phyloP scores from a whole-genome alignment of 2,329 filamentous ascomycete species.

The Nemania abortiva region DNA sequence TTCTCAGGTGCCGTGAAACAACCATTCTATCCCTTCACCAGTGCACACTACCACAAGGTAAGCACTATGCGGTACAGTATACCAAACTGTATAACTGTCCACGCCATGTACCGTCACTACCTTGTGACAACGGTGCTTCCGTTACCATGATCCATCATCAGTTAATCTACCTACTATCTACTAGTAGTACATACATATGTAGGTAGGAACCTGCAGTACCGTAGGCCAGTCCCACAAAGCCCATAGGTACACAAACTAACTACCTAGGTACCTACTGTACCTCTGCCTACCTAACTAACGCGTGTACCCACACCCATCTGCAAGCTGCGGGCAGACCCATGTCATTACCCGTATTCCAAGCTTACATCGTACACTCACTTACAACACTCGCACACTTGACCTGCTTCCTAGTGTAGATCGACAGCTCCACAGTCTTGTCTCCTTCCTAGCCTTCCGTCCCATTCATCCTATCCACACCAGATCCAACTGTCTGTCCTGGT shows the following conservation, averaged over 20 bases:
- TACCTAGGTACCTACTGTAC: background rate
- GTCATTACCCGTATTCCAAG: conserved; percentile 40
- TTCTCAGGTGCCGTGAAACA: background rate
- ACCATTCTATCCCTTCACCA: background rate
- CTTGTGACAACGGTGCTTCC: background rate
- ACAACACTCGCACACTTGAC: conserved; percentile 3
- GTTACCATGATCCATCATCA: conserved; percentile 15
- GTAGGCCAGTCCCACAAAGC: no score
- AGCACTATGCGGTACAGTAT: background rate
- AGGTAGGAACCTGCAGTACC: no score
- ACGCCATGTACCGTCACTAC: background rate
- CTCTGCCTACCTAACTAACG: background rate
- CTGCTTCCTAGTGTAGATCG: conserved; percentile 32
- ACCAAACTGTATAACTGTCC: background rate
- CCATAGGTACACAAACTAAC: background rate
- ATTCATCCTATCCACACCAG: conserved; percentile 30
- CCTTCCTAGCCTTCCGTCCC: conserved; percentile 24
- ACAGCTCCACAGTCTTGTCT: conserved; percentile 39
- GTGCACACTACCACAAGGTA: background rate
- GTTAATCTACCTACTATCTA: background rate
- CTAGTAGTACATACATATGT: background rate
- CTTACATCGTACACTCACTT: conserved; percentile 23
- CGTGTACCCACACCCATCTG: conserved; percentile 22
- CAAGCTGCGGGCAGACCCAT: conserved; percentile 38
- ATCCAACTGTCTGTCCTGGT: conserved; percentile 28